Base-by-base conservation (phyloP, 495 filamentous ascomycete genomes). In the Gamarada debralockiae region DNA sequence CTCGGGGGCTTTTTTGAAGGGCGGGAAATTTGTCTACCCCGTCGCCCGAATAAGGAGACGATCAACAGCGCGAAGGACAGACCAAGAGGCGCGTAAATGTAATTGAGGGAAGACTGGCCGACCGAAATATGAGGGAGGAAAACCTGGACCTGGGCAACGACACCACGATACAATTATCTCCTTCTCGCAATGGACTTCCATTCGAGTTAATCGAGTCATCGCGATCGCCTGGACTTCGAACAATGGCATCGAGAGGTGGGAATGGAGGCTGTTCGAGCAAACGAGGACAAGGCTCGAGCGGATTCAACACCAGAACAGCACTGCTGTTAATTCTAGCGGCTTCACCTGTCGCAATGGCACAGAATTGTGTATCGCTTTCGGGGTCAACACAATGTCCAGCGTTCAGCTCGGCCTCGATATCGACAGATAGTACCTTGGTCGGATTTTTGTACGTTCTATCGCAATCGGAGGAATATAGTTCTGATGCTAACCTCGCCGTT, bases 331-430 rank as follows among this genome's bases (percentile, higher is more conserved):
- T 65, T 21, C 65, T 73, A 29, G 62, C 65, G 15, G 56, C 62
- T 5, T 57, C 56, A 37, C 67, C 69, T 41, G 46, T 56, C 21
- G 62, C 63, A 6, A 67, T 70, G 62, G 70, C 70, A 22, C 53
- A 65, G 53, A 52, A 51, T 50, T 99, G 95, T 64, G 82, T 99
- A 49, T 81, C 92, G 17, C 80, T 99, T 23, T 70, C 79, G 38
- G 83, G 77, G 36, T 97, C 95, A 21, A 88, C 79, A 18, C 73
- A 78, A 49, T 99, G 95, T 71, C 74, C 87, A 49, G 91, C 92
- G 24, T 99, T 95, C 67, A 83, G 81, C 61, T 67, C 78, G 31
- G 82, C 95, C 1, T 93, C 87, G 3, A 80, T 99, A 36, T 92
- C 90, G 27, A 92, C 84, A 37, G 79, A 81, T 64, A 70, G 68